Conservation (phyloP, 2,329 filamentous ascomycete genomes). For the Pseudopyrenochaeta lycopersici region DNA sequence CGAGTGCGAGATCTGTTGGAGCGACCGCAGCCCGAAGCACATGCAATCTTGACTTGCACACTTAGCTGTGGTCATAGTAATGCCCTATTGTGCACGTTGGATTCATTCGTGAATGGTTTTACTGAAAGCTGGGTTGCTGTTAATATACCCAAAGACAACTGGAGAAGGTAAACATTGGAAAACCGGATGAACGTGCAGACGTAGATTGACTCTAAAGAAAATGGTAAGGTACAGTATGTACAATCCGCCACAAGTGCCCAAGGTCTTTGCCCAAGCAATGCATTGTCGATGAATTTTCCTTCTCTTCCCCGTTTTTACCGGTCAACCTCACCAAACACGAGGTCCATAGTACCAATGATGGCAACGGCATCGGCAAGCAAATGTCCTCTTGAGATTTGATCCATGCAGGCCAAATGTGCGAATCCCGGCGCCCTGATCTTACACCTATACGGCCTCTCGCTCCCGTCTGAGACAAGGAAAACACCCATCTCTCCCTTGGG, state of each 20-base stretch:
- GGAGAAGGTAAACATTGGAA: neutral
- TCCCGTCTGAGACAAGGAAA: conserved; percentile 93
- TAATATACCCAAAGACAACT: too few species aligned
- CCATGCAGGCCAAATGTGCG: conserved; percentile 92
- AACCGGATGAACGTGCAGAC: conserved; percentile 17
- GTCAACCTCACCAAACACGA: conserved; percentile 49
- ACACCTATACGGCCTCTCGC: conserved; percentile 91
- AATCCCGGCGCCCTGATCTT: conserved; percentile 98
- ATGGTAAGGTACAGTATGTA: conserved; percentile 39
- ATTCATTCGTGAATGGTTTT: too few species aligned
- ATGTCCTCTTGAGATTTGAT: conserved; percentile 91
- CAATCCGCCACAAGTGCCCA: conserved; percentile 16
- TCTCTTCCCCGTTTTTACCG: conserved; percentile 2
- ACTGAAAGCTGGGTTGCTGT: too few species aligned
- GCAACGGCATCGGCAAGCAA: conserved; percentile 95
- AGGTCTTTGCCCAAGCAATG: conserved; percentile 8
- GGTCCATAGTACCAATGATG: conserved; percentile 73
- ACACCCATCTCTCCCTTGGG: conserved; percentile 99
- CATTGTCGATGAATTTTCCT: neutral
- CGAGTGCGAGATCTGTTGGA: neutral
- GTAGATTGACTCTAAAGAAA: conserved; percentile 28
- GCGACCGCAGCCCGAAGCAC: too few species aligned
- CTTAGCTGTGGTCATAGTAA: too few species aligned
- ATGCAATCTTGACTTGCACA: too few species aligned
- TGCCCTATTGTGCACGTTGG: too few species aligned